A percentile compares a stretch with the other conserved stretches of the same genome.
Evolutionary conservation across 1,284 basidiomycete genomes (phyloP).

Genomic region (Termitomyces sp.): DNA sequence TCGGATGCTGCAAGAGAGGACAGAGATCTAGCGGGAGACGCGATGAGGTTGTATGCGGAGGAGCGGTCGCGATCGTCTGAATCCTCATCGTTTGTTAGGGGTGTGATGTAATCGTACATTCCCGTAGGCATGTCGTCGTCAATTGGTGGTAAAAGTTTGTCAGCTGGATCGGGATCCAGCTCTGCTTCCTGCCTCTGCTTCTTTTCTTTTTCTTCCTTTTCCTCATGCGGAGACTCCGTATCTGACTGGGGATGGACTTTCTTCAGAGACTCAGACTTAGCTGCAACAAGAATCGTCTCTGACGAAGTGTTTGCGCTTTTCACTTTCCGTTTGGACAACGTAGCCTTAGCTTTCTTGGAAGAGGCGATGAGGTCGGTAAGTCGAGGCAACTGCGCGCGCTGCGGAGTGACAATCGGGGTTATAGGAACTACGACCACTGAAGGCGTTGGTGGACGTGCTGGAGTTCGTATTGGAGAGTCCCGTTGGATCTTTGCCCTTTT

Average conservation of each 20-base stretch:
- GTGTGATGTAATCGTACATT: constrained; percentile 3
- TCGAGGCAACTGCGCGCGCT: constrained; percentile 15
- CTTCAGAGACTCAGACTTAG: neutral
- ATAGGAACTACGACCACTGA: neutral
- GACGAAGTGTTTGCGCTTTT: neutral
- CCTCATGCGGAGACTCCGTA: neutral
- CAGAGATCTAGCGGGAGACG: constrained; percentile 27
- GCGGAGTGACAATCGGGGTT: constrained; percentile 11
- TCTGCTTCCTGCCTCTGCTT: neutral
- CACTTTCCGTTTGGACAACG: constrained; percentile 3
- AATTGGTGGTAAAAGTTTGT: neutral
- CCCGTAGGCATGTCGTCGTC: constrained; percentile 4
- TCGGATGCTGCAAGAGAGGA: constrained; percentile 27
- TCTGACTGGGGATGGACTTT: neutral
- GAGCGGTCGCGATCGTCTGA: constrained; percentile 3
- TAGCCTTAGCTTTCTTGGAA: constrained; percentile 12
- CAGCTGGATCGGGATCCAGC: neutral
- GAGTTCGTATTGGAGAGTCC: neutral
- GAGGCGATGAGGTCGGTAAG: constrained; percentile 22
- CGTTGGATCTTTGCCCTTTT: constrained; percentile 15
- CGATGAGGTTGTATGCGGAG: constrained; percentile 13
- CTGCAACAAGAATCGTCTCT: neutral
- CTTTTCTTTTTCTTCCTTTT: neutral
- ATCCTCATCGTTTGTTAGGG: constrained; percentile 7
- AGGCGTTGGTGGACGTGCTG: neutral